A percentile compares a stretch with the other conserved stretches of the same genome.
phyloP scores from a whole-genome alignment of 73 alveolate species.

The Paraurostyla sp. region DNA sequence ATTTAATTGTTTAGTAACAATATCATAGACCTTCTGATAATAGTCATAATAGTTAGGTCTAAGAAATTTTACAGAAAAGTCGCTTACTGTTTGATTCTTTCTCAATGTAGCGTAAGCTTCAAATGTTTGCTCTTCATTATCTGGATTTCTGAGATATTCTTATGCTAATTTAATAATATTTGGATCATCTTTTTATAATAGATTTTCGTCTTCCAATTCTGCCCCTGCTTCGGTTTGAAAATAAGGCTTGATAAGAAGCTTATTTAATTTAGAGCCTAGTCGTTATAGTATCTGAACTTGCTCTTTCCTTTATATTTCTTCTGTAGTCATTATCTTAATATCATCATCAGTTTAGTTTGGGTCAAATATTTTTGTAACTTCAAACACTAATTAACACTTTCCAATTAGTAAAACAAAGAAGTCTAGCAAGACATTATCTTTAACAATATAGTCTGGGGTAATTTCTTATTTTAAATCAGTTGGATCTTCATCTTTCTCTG shows the following conservation, averaged over 20 bases:
- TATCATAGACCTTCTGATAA: constrained; percentile 1
- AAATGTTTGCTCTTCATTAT: background rate
- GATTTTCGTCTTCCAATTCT: background rate
- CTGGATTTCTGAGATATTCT: background rate
- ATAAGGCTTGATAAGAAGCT: constrained; percentile 13
- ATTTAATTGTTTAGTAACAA: background rate
- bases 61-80: background rate
- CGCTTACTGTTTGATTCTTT: constrained; percentile 8
- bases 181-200: constrained; percentile 5
- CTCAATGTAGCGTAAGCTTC: background rate
- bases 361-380: constrained; percentile 40
- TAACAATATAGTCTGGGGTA: background rate
- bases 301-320: constrained; percentile 15
- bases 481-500: background rate
- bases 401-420: constrained; percentile 3
- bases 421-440: constrained; percentile 4
- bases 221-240: background rate
- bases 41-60: constrained; percentile 28
- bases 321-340: constrained; percentile 4
- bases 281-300: background rate
- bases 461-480: background rate
- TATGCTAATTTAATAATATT: background rate
- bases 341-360: constrained; percentile 31
- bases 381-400: constrained; percentile 2
- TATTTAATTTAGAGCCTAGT: constrained; percentile 9